Evolutionary conservation across 2,329 filamentous ascomycete species (phyloP), one percentile per base, ranked within the genome.

Genomic region (Neoascochyta sp.): DNA sequence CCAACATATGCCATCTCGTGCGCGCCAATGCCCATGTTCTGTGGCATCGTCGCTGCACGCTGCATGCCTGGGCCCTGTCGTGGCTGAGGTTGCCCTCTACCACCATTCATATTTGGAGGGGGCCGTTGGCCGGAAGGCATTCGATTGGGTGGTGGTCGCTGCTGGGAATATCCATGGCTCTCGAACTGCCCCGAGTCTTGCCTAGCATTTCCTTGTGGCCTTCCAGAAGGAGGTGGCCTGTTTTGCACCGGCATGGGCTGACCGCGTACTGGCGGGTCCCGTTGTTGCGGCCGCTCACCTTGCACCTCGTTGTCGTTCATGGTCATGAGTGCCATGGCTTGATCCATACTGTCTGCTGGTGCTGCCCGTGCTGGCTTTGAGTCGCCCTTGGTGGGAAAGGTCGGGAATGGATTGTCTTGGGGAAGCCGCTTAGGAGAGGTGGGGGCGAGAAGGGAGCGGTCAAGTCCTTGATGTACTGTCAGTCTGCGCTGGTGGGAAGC

Each of bases 361-460:
- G 39, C 31, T 3, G 34, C 16, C 26, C 37, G 47, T 18, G 37
- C 38, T 10, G 25, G 38, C 25, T 36, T 56, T 45, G 16, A 43
- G 33, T 20, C 38, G 36, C 27, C 46, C 34, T 48, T 57, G 46
- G 50, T 48, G 9, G 65, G 65, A 40, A 73, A 72, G 1, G 59
- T 55, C 5, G 69, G 69, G 31, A 73, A 73, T 0, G 69, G 67
- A 38, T 68, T 73, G 47, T 73, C 69, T 38, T 60, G 56, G 7
- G 57, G 42, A 12, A 57, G 27, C 9, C 29, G 43, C 22, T 46
- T 47, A n/a, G 55, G 53, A 4, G 45, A 45, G 9, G 37, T 34
- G n/a, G 54, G 54, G 21, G 52, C 47, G 27, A 60, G 29, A 7
- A 56, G 26, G 5, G 54, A 50, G 27, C 59, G 55, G n/a, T 54